Base-by-base conservation (phyloP, 768 basidiomycete genomes). In the Hygrophoropsis aurantiaca region DNA sequence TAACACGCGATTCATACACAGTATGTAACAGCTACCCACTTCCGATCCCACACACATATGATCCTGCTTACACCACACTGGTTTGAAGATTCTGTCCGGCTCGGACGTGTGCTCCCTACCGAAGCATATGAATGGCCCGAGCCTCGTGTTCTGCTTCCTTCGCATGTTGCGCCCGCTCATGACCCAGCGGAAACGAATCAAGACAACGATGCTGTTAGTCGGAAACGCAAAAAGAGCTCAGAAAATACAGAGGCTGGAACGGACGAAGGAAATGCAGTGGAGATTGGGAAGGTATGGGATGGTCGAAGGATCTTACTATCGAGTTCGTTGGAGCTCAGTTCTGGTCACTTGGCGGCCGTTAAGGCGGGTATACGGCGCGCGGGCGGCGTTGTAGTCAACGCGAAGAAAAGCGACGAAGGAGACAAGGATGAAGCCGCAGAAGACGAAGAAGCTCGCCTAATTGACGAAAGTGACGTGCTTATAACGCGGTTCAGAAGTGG, bases 61-160 rank as follows among this genome's bases (percentile, higher is more conserved):
- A 80, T 75, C 41, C 71, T 92, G 9, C 58, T 97, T n/a, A 75
- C 92, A 0, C 94, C 93, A 0, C 90, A 94, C 52, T 97, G 94
- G 93, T 94, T 94, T 50, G 89, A 94, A 55, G 90, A 93, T 54
- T 75, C 77, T 3, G 74, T 87, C 19, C 73, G 79, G 11, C 69
- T 90, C 11, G 82, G 80, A 4, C 64, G 75, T 11, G 66, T 66
- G 7, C 64, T 88, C 8, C 72, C 77, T 1, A 79, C 83, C 18
- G 55, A 59, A 0, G 68, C 76, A 16, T 91, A 87, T 53, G 71
- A 82, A 51, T 91, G 86, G 84, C 92, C 91, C 0, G 75, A 89
- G 11, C 89, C 88, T 0, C 64, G 67, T 5, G 57, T 86, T 19
- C 66, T 77, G 46, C 69, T 62, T 26, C 60, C 59, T 5, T 58